Conservation (phyloP, 495 filamentous ascomycete species). For the Hyphodiscus hymeniophilus region DNA sequence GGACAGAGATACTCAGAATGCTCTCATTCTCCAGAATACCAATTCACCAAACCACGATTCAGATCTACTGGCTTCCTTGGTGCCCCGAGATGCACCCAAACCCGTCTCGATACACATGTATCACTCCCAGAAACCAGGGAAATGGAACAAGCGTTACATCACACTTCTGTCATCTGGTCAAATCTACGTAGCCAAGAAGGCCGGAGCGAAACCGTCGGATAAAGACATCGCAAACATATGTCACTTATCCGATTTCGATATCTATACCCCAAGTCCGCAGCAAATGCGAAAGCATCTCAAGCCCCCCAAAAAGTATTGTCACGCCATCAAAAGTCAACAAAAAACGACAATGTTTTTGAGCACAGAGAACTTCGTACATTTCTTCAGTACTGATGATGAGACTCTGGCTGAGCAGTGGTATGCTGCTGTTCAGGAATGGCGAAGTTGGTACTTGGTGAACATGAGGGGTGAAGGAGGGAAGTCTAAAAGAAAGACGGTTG, state of each 20-base stretch:
- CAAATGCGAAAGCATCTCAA: slow-evolving; percentile 55
- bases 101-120: slow-evolving; percentile 63
- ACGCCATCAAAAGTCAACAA: slow-evolving; percentile 88
- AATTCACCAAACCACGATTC: slow-evolving; percentile 24
- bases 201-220: slow-evolving; percentile 37
- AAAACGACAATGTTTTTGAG: slow-evolving; percentile 78
- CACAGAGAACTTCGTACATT: slow-evolving; percentile 81
- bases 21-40: slow-evolving; percentile 46
- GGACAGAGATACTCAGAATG: slow-evolving; percentile 68
- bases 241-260: slow-evolving; percentile 89
- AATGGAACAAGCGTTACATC: slow-evolving; percentile 82
- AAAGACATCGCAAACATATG: slow-evolving; percentile 66
- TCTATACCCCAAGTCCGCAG: slow-evolving; percentile 65
- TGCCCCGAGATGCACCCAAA: slow-evolving; percentile 48
- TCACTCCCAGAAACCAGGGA: slow-evolving; percentile 68
- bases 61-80: slow-evolving; percentile 39
- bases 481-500: slow-evolving; percentile 19
- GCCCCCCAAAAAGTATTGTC: slow-evolving; percentile 73
- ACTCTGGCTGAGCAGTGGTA: slow-evolving; percentile 59
- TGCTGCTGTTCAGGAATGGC: slow-evolving; percentile 64
- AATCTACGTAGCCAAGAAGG: slow-evolving; percentile 64
- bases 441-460: slow-evolving; percentile 81
- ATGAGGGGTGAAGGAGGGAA: slow-evolving; percentile 46
- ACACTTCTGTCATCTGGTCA: slow-evolving; percentile 69
- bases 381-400: slow-evolving; percentile 73